Percentiles rank a stretch among this genome's conserved stretches.
phyloP scores from a whole-genome alignment of 2,329 filamentous ascomycete genomes.

The Dothistroma pini region DNA sequence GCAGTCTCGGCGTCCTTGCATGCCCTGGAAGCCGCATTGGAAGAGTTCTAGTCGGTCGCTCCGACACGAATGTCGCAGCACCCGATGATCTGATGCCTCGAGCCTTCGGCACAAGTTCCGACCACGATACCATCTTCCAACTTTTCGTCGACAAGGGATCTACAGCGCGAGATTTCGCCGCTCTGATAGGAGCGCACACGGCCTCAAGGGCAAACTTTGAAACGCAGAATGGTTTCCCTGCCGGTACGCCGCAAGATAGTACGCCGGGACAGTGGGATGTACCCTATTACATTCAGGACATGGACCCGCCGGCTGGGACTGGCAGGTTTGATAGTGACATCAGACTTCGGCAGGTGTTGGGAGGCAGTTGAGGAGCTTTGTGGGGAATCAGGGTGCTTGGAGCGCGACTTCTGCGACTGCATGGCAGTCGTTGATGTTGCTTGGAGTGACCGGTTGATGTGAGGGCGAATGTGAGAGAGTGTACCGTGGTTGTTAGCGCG shows the following conservation, averaged over 20 bases:
- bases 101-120: conserved; percentile 37
- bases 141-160: conserved; percentile 53
- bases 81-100: conserved; percentile 47
- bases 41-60: conserved; percentile 49
- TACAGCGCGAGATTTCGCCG: conserved; percentile 48
- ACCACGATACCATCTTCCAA: conserved; percentile 40
- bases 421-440: conserved; percentile 14
- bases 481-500: conserved; percentile 11
- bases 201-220: conserved; percentile 46
- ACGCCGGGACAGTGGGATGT: conserved; percentile 52
- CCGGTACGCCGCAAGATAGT: conserved; percentile 44
- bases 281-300: conserved; percentile 44
- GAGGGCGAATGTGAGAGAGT: conserved; percentile 16
- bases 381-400: conserved; percentile 32
- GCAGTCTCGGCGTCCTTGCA: conserved; percentile 44
- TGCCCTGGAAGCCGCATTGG: conserved; percentile 54
- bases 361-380: conserved; percentile 30
- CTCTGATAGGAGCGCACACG: conserved; percentile 55
- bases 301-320: conserved; percentile 25
- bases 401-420: conserved; percentile 19
- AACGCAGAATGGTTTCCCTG: conserved; percentile 23
- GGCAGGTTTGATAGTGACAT: conserved; percentile 34
- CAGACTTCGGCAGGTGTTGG: conserved; percentile 12
- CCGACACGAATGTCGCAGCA: conserved; percentile 41
- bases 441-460: conserved; percentile 15